Evolutionary conservation across 1,284 basidiomycete species (phyloP), one percentile per base, ranked within the genome.

Genomic region (Leccinum fallax): DNA sequence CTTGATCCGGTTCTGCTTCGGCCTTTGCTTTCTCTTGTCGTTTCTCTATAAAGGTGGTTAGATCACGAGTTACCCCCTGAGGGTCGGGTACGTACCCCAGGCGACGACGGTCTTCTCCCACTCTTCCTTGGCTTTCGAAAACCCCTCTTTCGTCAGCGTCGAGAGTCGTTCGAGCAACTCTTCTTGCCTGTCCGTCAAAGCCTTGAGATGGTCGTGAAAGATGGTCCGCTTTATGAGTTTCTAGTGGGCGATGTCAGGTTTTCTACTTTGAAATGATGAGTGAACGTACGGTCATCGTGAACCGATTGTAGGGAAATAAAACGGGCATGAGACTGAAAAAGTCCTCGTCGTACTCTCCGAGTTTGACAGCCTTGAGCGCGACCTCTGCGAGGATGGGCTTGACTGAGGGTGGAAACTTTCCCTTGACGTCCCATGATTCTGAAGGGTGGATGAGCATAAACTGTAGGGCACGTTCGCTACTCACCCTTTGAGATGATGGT

Each of bases 271-370:
- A 15, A 38, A 59, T 5, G 46, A 48, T 4, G 13, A 16, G 13
- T 46, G 16, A 48, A 77, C 86, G 55, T 59, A 90, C 89, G 56
- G 80, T 89, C 90, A 93, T 93, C 0, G 92, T 93, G 75, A 93
- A 97, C 68, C 92, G 90, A 77, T 97, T 97, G 74, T 97, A 97
- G 0, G 94, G 94, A 71, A 97, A 96, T 51, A 97, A 78, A 32
- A 80, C 81, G 0, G 95, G 94, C 86, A 97, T 90, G 43, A 90
- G 80, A 70, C 88, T 89, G 79, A 97, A 97, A 74, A 96, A 97
- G 71, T 93, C 88, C 21, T 96, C 93, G 69, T 94, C 90, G 77
- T 95, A 97, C 74, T 96, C 92, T 74, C 88, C 92, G 40, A 94
- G 81, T 58, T 85, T 81, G 68, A 97, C 87, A 0, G 96, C 96